phyloP scores from a whole-genome alignment of 768 basidiomycete genomes.

The Lactifluus piperatus region DNA sequence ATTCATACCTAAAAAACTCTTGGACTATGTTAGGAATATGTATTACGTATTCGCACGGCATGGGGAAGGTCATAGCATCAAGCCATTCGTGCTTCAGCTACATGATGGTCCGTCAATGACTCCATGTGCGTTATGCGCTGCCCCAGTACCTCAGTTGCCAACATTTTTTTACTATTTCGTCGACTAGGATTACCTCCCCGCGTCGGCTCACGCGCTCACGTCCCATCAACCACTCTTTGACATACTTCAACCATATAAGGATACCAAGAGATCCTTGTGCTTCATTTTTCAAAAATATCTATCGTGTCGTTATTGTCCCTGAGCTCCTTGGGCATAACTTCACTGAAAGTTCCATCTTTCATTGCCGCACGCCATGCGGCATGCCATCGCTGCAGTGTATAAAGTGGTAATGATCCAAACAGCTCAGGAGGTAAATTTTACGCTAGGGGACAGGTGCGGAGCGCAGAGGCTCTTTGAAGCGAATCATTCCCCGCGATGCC shows the following conservation, averaged over 20 bases:
- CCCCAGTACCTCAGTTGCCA: not conserved
- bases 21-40: too few species aligned
- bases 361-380: slow-evolving; percentile 52
- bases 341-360: slow-evolving; percentile 44
- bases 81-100: slow-evolving; percentile 34
- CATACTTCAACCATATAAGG: slow-evolving; percentile 26
- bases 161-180: not conserved
- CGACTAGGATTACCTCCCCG: slow-evolving; percentile 13
- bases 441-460: slow-evolving; percentile 56
- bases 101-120: slow-evolving; percentile 33
- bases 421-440: slow-evolving; percentile 30
- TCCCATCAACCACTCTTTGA: slow-evolving; percentile 30
- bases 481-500: slow-evolving; percentile 51
- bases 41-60: too few species aligned
- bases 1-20: too few species aligned
- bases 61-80: too few species aligned
- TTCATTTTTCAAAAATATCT: slow-evolving; percentile 19
- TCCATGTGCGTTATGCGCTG: slow-evolving; percentile 22
- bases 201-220: slow-evolving; percentile 22
- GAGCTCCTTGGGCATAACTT: slow-evolving; percentile 30
- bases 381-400: slow-evolving; percentile 46
- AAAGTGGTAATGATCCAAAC: slow-evolving; percentile 42
- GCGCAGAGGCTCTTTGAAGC: slow-evolving; percentile 59
- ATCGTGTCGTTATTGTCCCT: slow-evolving; percentile 24
- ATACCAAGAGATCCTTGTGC: slow-evolving; percentile 16